Evolutionary conservation across 305 asterid genomes (phyloP).

Genomic region (Euphrasia arctica): DNA sequence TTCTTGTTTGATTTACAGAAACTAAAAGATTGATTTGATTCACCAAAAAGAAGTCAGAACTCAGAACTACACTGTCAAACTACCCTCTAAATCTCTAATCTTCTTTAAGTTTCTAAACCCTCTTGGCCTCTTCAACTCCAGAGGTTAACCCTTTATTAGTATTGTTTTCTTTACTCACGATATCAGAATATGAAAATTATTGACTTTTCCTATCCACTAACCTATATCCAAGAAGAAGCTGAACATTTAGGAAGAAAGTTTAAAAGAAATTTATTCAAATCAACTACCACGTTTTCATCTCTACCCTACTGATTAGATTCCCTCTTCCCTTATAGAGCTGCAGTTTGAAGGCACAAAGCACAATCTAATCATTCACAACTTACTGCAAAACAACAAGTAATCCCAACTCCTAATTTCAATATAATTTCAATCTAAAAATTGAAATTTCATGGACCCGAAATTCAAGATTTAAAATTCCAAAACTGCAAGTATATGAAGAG

Average conservation of each 20-base stretch:
- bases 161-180: neutral
- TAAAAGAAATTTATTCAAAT: neutral
- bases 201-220: neutral
- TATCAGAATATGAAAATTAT: neutral
- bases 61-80: neutral
- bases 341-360: neutral
- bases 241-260: neutral
- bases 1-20: neutral
- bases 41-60: conserved; percentile 6
- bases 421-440: neutral
- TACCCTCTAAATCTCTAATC: neutral
- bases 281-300: neutral
- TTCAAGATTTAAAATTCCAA: conserved; percentile 16
- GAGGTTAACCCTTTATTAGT: neutral
- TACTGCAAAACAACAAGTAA: neutral
- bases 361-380: neutral
- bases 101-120: neutral
- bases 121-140: neutral
- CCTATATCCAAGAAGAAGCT: neutral
- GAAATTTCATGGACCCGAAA: conserved; percentile 5
- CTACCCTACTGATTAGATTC: neutral
- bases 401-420: neutral
- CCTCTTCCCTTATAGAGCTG: neutral
- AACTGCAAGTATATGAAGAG: neutral
- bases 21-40: neutral